Conservation (phyloP, 2,329 filamentous ascomycete species). For the Neofusicoccum sp. region DNA sequence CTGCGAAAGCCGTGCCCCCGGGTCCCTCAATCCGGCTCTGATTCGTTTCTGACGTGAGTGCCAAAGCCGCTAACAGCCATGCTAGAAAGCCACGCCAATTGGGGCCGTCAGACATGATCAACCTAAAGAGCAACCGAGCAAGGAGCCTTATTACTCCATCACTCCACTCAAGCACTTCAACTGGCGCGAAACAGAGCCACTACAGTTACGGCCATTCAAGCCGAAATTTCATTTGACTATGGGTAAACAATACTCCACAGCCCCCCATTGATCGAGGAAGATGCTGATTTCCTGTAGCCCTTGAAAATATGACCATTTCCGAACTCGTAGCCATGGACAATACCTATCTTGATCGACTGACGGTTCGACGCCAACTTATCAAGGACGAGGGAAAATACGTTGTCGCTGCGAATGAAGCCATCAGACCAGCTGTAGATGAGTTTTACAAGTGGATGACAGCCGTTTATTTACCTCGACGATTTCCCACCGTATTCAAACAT, state of each 20-base stretch:
- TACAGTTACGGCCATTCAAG: constrained; percentile 61
- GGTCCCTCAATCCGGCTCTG: not conserved
- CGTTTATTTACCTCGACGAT: constrained; percentile 60
- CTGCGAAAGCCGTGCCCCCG: too few species aligned
- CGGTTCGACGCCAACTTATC: constrained; percentile 53
- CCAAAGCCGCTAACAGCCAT: not conserved
- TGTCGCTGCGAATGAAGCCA: constrained; percentile 34
- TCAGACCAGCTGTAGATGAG: constrained; percentile 52
- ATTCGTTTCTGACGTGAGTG: too few species aligned
- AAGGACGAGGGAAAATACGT: constrained; percentile 46
- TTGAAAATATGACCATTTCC: constrained; percentile 56
- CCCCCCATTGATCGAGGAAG: not conserved
- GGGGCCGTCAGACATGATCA: not conserved
- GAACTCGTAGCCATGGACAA: constrained; percentile 62
- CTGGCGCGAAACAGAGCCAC: constrained; percentile 53
- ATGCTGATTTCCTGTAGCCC: constrained; percentile 41
- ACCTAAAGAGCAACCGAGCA: not conserved
- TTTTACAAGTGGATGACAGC: constrained; percentile 59
- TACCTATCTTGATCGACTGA: constrained; percentile 57
- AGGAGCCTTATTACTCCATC: constrained; percentile 45
- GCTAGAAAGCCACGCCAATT: not conserved
- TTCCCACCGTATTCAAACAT: constrained; percentile 49
- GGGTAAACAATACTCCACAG: constrained; percentile 46
- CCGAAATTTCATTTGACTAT: constrained; percentile 66
- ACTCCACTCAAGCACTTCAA: constrained; percentile 54